A percentile compares a stretch with the other conserved stretches of the same genome.
Evolutionary conservation across 768 basidiomycete species (phyloP).

Genomic region (Pulveroboletus sp.): DNA sequence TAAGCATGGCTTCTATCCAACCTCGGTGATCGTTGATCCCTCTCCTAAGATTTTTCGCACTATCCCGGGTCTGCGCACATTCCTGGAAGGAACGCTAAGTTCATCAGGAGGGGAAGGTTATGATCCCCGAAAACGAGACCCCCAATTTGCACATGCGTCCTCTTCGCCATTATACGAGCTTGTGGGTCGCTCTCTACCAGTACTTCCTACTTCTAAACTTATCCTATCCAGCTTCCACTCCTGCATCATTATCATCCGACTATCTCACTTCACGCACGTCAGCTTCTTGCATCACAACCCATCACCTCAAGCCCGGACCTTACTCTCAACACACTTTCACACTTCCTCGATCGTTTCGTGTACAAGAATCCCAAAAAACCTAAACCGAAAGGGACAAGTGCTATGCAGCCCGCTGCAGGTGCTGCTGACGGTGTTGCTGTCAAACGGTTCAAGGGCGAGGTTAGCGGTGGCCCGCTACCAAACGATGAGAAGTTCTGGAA

Average conservation of each 20-base stretch:
- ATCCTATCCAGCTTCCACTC: slow-evolving; percentile 59
- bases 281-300: slow-evolving; percentile 67
- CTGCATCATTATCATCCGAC: slow-evolving; percentile 88
- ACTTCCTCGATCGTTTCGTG: slow-evolving; percentile 95
- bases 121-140: slow-evolving; percentile 88
- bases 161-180: slow-evolving; percentile 86
- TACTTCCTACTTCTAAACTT: not conserved
- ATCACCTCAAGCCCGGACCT: slow-evolving; percentile 85
- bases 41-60: slow-evolving; percentile 45
- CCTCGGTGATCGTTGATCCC: not conserved
- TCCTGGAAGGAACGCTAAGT: slow-evolving; percentile 37
- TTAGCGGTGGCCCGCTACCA: slow-evolving; percentile 44
- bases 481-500: slow-evolving; percentile 77
- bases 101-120: slow-evolving; percentile 42
- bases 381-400: slow-evolving; percentile 70
- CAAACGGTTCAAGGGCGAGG: slow-evolving; percentile 64
- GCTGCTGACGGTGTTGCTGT: slow-evolving; percentile 59
- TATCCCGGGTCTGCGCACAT: slow-evolving; percentile 40
- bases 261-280: slow-evolving; percentile 77
- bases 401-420: slow-evolving; percentile 91
- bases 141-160: slow-evolving; percentile 77
- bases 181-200: slow-evolving; percentile 40
- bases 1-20: slow-evolving; percentile 32
- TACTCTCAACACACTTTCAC: slow-evolving; percentile 85
- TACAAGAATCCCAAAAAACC: slow-evolving; percentile 91